These are phyloP conservation scores for Cutaneotrichosporon spelunceum DNA, from an alignment of 1,284 basidiomycete genomes.

Conservation along the genomic window DNA sequence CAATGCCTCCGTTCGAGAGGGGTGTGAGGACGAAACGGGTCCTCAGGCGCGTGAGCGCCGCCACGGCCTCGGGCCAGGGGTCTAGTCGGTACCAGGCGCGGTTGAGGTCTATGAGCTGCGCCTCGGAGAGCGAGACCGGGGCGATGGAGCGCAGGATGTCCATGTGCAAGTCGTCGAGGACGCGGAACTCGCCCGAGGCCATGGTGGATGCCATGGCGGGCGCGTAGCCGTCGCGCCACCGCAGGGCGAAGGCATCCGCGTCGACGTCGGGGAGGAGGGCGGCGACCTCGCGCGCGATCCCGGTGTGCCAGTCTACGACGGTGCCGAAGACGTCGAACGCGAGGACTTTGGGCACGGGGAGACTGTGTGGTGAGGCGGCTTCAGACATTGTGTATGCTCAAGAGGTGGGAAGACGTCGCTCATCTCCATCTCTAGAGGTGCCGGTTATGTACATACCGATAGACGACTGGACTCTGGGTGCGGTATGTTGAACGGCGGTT, in stretches of 20 bases:
- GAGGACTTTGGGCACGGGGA: conserved; percentile 5
- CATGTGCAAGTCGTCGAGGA: conserved; percentile 19
- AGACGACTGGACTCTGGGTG: too few relatives aligned
- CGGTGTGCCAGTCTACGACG: conserved; percentile 22
- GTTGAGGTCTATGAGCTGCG: conserved; percentile 16
- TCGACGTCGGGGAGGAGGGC: conserved; percentile 9
- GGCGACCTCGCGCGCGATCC: conserved; percentile 9
- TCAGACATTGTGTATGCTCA: neutral
- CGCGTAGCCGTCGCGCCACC: conserved; percentile 15
- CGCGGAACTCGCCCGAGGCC: conserved; percentile 10
- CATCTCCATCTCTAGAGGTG: too few relatives aligned
- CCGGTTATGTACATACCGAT: too few relatives aligned
- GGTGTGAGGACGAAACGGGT: conserved; percentile 14
- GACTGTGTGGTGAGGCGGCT: too few relatives aligned
- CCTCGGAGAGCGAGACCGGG: conserved; percentile 3
- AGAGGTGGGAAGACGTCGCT: too few relatives aligned
- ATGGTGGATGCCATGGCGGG: conserved; percentile 18
- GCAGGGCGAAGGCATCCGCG: conserved; percentile 15
- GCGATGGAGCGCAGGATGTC: conserved; percentile 12
- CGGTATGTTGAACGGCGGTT: too few relatives aligned
- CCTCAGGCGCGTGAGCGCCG: conserved; percentile 10
- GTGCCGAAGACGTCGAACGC: conserved; percentile 24
- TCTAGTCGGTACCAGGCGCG: conserved; percentile 16
- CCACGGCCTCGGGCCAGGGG: conserved; percentile 16
- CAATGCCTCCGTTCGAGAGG: conserved; percentile 19